Evolutionary conservation across 257 asterid species (phyloP).

Genomic region (Hygrophila difformis): DNA sequence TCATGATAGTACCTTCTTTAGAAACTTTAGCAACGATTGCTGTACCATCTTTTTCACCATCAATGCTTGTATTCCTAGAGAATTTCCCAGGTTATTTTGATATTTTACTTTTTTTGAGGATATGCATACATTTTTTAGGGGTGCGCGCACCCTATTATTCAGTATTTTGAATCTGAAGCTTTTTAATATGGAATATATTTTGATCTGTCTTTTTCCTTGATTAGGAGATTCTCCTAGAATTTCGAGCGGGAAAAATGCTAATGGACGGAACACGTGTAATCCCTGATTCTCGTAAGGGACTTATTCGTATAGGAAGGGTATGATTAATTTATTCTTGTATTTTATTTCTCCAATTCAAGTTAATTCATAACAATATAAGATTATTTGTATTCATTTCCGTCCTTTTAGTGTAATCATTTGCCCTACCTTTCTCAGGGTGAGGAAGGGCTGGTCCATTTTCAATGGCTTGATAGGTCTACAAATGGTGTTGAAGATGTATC

Average conservation of each 20-base stretch:
- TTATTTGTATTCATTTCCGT: too few relatives aligned
- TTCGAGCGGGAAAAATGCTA: slow-evolving; percentile 96
- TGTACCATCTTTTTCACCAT: not conserved
- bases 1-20: not conserved
- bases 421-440: slow-evolving; percentile 62
- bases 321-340: slow-evolving; percentile 12
- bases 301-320: slow-evolving; percentile 90
- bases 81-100: too few relatives aligned
- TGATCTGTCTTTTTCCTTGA: slow-evolving; percentile 11
- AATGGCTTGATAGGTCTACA: slow-evolving; percentile 77
- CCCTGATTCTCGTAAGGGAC: slow-evolving; percentile 90
- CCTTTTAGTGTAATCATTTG: slow-evolving; percentile 6
- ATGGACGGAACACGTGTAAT: slow-evolving; percentile 70
- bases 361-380: too few relatives aligned
- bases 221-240: slow-evolving; percentile 71
- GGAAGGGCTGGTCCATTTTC: slow-evolving; percentile 85
- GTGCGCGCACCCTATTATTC: too few relatives aligned
- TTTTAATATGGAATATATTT: slow-evolving; percentile 3
- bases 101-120: too few relatives aligned
- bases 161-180: too few relatives aligned
- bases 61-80: not conserved
- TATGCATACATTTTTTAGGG: too few relatives aligned
- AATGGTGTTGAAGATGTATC: slow-evolving; percentile 85
- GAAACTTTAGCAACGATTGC: not conserved
- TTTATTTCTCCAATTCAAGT: slow-evolving; percentile 1